Conservation (phyloP, 140 eudicot species). For the Flaveria floridana region DNA sequence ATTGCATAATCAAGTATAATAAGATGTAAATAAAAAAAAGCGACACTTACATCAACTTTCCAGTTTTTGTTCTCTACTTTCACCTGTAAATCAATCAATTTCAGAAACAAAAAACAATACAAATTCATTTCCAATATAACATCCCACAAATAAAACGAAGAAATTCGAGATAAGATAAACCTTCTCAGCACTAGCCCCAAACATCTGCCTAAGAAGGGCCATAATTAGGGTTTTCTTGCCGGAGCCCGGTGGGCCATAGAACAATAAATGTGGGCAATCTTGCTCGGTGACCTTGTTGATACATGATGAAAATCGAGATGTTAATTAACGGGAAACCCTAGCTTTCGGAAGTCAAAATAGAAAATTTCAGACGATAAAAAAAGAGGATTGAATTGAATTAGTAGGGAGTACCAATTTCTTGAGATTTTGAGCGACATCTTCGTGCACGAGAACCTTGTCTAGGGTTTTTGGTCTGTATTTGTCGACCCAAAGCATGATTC, state of each 20-base stretch:
- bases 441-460: constrained; percentile 85
- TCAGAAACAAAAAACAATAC: neutral
- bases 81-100: constrained; percentile 53
- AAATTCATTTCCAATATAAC: neutral
- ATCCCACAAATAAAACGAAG: neutral
- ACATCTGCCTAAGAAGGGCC: constrained; percentile 98
- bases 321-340: constrained; percentile 22
- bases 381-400: neutral
- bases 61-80: constrained; percentile 87
- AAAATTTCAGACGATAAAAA: neutral
- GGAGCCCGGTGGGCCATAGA: constrained; percentile 92
- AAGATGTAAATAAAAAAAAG: neutral
- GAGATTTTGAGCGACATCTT: constrained; percentile 85
- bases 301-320: neutral
- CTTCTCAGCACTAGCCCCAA: constrained; percentile 93
- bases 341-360: neutral
- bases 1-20: neutral
- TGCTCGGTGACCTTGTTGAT: constrained; percentile 74
- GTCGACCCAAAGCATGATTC: constrained; percentile 93
- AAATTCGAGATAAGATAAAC: constrained; percentile 31
- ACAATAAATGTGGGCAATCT: constrained; percentile 92
- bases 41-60: constrained; percentile 80
- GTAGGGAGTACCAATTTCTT: constrained; percentile 63
- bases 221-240: constrained; percentile 98
- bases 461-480: constrained; percentile 91